phyloP scores from a whole-genome alignment of 805 yeast genomes.

The Suhomyces xylopsoci region DNA sequence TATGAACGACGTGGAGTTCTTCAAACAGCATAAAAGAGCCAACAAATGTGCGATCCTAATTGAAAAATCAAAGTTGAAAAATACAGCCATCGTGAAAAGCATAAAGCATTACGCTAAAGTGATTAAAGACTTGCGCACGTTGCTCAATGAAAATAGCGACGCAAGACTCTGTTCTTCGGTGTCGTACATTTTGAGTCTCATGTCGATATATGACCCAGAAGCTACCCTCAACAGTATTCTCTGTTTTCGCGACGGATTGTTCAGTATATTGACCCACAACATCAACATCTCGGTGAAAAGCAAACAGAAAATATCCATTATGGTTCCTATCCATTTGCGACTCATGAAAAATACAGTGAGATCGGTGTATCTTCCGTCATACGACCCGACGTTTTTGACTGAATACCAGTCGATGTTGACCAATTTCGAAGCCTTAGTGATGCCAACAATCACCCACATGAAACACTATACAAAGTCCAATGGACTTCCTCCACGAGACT shows the following conservation, averaged over 20 bases:
- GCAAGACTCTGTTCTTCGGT: constrained; percentile 32
- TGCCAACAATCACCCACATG: background rate
- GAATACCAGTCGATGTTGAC: constrained; percentile 26
- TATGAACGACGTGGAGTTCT: background rate
- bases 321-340: constrained; percentile 31
- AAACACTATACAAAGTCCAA: background rate
- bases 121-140: constrained; percentile 29
- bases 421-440: constrained; percentile 19
- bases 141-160: constrained; percentile 25
- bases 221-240: constrained; percentile 34
- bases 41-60: constrained; percentile 1
- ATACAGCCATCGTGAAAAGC: constrained; percentile 28
- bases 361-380: constrained; percentile 35
- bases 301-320: constrained; percentile 8
- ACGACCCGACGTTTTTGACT: constrained; percentile 27
- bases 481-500: background rate
- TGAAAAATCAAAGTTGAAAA: constrained; percentile 17
- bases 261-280: constrained; percentile 31
- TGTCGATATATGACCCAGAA: constrained; percentile 44
- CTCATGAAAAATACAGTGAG: constrained; percentile 34
- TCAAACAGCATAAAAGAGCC: background rate
- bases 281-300: constrained; percentile 13
- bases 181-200: constrained; percentile 35
- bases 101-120: constrained; percentile 36
- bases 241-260: constrained; percentile 41